These are phyloP conservation scores for Boletus tylopilopsis DNA, from an alignment of 768 basidiomycete genomes.

Conservation along the genomic window DNA sequence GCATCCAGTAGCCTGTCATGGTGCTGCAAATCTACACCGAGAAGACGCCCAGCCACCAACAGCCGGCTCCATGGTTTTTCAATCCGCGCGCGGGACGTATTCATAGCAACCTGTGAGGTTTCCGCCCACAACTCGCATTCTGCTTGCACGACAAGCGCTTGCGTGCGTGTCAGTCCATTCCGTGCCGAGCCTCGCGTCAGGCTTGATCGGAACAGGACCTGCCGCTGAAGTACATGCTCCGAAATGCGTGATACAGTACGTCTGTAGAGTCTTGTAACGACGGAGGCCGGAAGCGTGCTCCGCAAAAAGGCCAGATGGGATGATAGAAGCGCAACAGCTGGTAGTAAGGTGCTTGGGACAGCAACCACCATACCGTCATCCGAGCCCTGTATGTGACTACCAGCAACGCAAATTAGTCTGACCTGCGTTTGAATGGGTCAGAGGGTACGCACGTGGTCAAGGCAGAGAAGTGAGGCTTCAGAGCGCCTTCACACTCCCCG, in stretches of 20 bases:
- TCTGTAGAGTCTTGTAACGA: constrained; percentile 66
- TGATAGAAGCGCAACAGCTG: constrained; percentile 75
- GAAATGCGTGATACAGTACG: constrained; percentile 66
- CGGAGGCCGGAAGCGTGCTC: constrained; percentile 54
- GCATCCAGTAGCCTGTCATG: constrained; percentile 30
- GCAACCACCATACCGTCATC: constrained; percentile 29
- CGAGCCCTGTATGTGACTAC: constrained; percentile 11
- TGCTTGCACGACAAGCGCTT: constrained; percentile 58
- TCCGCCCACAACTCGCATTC: constrained; percentile 86
- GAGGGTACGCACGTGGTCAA: constrained; percentile 37
- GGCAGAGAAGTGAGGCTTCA: constrained; percentile 69
- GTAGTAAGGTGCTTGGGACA: constrained; percentile 68
- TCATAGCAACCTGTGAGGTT: constrained; percentile 62
- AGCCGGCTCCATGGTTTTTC: constrained; percentile 77
- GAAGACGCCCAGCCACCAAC: constrained; percentile 63
- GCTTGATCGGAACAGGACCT: constrained; percentile 73
- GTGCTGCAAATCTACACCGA: constrained; percentile 48
- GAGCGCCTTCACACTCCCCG: constrained; percentile 71
- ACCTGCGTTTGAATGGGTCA: not conserved
- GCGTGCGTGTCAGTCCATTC: constrained; percentile 28
- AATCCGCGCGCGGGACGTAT: constrained; percentile 44
- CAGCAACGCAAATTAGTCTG: not conserved
- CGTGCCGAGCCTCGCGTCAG: constrained; percentile 40
- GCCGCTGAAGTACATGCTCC: constrained; percentile 78
- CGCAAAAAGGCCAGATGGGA: constrained; percentile 72